Base-by-base conservation (phyloP, 108 stramenopile genomes). In the Aurantiochytrium sp. region DNA sequence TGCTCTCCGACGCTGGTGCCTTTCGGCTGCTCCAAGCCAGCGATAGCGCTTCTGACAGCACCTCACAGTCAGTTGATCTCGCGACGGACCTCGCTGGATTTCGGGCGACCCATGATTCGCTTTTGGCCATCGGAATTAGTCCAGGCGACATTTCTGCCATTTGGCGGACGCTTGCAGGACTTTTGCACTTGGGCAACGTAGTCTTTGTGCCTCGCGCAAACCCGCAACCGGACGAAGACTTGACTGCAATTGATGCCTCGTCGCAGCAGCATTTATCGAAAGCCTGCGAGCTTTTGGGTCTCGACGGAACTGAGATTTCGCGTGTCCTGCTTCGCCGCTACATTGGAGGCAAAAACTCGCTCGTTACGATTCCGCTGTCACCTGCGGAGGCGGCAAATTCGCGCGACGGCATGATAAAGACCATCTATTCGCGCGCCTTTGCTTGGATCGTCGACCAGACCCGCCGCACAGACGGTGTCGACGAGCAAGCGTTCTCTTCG, bases 321-420 rank as follows among this genome's bases (percentile, higher is more conserved):
- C 19, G 5, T 42, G 88, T 59, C 12, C 60, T 69, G 35, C 8
- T 16, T 5, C 21, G 45, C 60, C 88, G 88, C 21, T 91, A 53
- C 88, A 92, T 88, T n/a, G 43, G 72, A 49, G 91, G 91, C 28
- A 87, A 59, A 43, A 53, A 90, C 57, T 49, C 59, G 64, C 18
- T 43, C 23, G 91, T 91, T 88, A 60, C 35, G 76, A 87, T 91
- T 58, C 92, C 90, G 42, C 91, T 92, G 53, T 89, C 92, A n/a
- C 88, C 91, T 55, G 90, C 72, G 44, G 90, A 94, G 88, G 93
- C 94, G 12, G 49, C 35, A 42, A 91, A 94, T 53, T 89, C 92
- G 89, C 91, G 93, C 25, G 92, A 93, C 35, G 90, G 90, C 5
- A 44, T 92, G 18, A 76, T 76, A 1, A 92, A 92, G 87, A 60